Base-by-base conservation (phyloP, 495 filamentous ascomycete species). In the Glarea lozoyensis region DNA sequence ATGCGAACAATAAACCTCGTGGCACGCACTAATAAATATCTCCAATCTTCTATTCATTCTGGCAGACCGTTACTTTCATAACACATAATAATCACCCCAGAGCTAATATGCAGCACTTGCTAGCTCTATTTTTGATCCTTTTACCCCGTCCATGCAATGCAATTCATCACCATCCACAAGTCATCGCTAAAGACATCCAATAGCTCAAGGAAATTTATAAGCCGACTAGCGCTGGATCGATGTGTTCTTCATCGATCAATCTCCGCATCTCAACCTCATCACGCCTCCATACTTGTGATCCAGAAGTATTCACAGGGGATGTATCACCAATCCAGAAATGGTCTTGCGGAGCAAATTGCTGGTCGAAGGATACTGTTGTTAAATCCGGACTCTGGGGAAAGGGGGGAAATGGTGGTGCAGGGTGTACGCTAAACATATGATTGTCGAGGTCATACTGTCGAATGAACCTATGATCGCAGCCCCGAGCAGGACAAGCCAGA, bases 391-490 rank as follows among this genome's bases (percentile, higher is more conserved):
- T 36, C 19, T 7, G 25, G 25, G 25, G 7, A 29, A 29, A n/a
- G 10, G 9, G 32, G 32, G 10, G 32, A 35, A 35, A 29, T 29
- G 32, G 32, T 6, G 17, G 15, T 9, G 6, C 17, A 10, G 7
- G 10, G 17, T 83, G 80, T 32, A 62, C 67, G 33, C 64, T 60
- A 37, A 67, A 61, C 56, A 88, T 64, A 56, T 93, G 86, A 6
- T 72, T 63, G 49, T 75, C 68, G 0, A 88, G 64, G 49, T 89
- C 82, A 43, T 78, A 76, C 36, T 81, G 70, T 27, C 82, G 72
- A 15, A 69, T 62, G 55, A 89, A 93, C 34, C 69, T 73, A 38
- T 71, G 58, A 4, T 59, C 48, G 49, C 85, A 90, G 0, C 59
- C 59, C 2, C 58, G 32, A 15, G 70, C 50, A 3, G 72, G 60